A percentile compares a stretch with the other conserved stretches of the same genome.
phyloP scores from a whole-genome alignment of 192 early-diverging fungal species.

The Obelidium mucronatum region DNA sequence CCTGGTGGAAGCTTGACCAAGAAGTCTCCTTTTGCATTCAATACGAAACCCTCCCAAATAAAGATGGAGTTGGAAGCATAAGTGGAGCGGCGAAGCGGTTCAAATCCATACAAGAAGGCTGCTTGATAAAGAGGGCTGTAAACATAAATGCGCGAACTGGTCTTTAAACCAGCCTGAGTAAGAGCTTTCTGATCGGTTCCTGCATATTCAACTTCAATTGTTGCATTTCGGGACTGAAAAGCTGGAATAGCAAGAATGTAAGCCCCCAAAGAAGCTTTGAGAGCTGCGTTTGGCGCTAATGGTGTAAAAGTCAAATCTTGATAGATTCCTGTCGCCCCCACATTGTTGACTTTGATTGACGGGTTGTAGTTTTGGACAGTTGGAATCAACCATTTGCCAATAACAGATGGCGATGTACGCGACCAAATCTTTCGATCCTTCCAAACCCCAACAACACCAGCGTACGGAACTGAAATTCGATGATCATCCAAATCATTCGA shows the following conservation, averaged over 20 bases:
- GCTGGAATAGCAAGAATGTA: not conserved
- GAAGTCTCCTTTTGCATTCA: too few species aligned
- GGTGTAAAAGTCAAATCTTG: not conserved
- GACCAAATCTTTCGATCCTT: constrained; percentile 14
- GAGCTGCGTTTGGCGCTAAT: not conserved
- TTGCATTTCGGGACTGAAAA: not conserved
- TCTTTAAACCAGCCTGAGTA: too few species aligned
- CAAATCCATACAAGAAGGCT: too few species aligned
- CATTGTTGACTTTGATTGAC: too few species aligned
- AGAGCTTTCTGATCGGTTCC: not conserved
- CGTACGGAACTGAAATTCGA: constrained; percentile 11
- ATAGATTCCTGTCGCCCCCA: constrained; percentile 2
- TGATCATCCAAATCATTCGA: not conserved
- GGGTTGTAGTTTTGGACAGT: too few species aligned
- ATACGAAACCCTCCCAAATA: too few species aligned
- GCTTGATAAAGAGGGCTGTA: too few species aligned
- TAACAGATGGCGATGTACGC: constrained; percentile 7
- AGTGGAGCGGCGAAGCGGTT: too few species aligned
- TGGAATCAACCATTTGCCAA: not conserved
- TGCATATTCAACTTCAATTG: not conserved
- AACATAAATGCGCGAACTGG: too few species aligned
- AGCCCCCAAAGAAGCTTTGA: not conserved
- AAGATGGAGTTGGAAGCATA: too few species aligned
- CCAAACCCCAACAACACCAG: constrained; percentile 7
- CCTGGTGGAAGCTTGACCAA: too few species aligned